Base-by-base conservation (phyloP, 2,329 filamentous ascomycete genomes). In the Lasiodiplodia citricola region DNA sequence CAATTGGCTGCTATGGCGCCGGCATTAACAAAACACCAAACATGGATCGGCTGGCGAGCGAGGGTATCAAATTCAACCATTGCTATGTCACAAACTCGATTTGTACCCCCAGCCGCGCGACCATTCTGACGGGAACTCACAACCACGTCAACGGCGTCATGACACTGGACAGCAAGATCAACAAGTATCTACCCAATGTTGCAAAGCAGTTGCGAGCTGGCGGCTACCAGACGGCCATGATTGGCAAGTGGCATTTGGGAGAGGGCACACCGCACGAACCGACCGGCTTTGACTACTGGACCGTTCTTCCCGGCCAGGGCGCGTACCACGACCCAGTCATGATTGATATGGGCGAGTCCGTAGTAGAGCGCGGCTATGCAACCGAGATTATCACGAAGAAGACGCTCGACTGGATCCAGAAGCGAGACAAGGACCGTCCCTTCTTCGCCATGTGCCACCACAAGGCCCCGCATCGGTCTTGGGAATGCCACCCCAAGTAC, bases 381-480 rank as follows among this genome's bases (percentile, higher is more conserved):
- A 86, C 85, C 0, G 84, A 87, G 44, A 82, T 86, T 69, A 86
- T 87, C 69, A 85, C 84, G 0, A 81, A 86, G 68, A 86, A 85
- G 73, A 81, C 77, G 28, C 70, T 87, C 5, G 72, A 81, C 35
- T 85, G 78, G 72, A 80, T 86, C 21, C 72, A 76, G 41, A 57
- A 74, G 23, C 75, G 77, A 8, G 76, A 78, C 51, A 70, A 69
- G 5, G 52, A 67, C 1, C 77, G 77, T 68, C 84, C 84, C 0
- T 87, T 87, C 74, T 87, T 86, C 72, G 71, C 86, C 54, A 87
- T 87, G 85, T 87, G 84, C 72, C 85, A 87, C 70, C 85, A 87
- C 73, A 87, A 87, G 71, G 85, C 85, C 0, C 85, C 85, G 0
- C 85, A 87, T 70, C 79, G 84, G 3, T 81, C 78, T 16, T 87